Base-by-base conservation (phyloP, 495 filamentous ascomycete species). In the Rostrohypoxylon terebratum region DNA sequence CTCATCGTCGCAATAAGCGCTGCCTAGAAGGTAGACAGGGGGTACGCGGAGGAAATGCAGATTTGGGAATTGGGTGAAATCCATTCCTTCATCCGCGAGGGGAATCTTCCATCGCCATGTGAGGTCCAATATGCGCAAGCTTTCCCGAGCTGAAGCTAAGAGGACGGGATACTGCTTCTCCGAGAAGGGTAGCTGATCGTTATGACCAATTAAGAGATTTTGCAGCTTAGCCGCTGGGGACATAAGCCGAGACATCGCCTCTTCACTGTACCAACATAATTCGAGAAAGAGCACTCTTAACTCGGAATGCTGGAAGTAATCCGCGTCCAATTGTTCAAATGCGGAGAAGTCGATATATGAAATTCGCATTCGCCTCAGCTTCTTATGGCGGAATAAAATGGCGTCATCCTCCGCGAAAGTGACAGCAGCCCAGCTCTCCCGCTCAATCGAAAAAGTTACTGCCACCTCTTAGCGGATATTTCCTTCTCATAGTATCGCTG, bases 71-170 rank as follows among this genome's bases (percentile, higher is more conserved):
- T 2, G 23, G 1, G 71, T 73, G n/a, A 73, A 66, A 47, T 73
- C 60, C 71, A 73, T 69, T 23, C 71, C 71, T 42, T 61, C 47
- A 16, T 63, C 65, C 14, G 66, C 71, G 21, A 68, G 0, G 0
- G 71, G 71, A 20, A 73, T 57, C 53, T 73, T 73, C 65, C 65
- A 69, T 18, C 71, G 65, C 71, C 71, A 73, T 31, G 71, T 68
- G 4, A 73, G 61, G 21, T 73, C 71, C 13, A 73, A 14, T 33
- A 69, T 73, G 1, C 71, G 36, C 9, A 73, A 42, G 42, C 60
- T 73, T 21, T 73, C 60, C 9, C n/a, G 71, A 57, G 55, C 60
- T 28, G 65, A n/a, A 8, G 36, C 54, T 21, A 73, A 59, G 16
- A 73, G 0, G 21, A 8, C 25, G 2, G 71, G 71, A 62, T 73